Conservation (phyloP, 306 rosid genomes). For the Adenanthera pavonina region DNA sequence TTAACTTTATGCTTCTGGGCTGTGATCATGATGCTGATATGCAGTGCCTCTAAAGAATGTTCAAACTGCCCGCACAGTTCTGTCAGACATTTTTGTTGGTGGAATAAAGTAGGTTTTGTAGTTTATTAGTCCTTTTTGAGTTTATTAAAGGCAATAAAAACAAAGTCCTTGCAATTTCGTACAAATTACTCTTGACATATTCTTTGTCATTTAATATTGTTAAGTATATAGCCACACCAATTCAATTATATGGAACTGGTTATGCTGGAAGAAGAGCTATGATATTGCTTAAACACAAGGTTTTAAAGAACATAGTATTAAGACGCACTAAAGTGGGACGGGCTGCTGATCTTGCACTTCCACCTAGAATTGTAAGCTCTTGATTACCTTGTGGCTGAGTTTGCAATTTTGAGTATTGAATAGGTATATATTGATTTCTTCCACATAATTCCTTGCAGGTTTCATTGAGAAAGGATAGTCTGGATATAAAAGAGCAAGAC, state of each 20-base stretch:
- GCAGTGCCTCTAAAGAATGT: conserved; percentile 68
- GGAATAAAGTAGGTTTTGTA: conserved; percentile 83
- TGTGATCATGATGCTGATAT: conserved; percentile 37
- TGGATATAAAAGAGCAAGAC: conserved; percentile 82
- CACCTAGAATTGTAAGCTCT: conserved; percentile 87
- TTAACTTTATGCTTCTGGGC: conserved; percentile 18
- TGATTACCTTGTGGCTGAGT: conserved; percentile 29
- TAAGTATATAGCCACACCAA: conserved; percentile 74
- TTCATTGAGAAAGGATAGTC: conserved; percentile 73
- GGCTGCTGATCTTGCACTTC: conserved; percentile 95
- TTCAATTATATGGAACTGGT: conserved; percentile 51
- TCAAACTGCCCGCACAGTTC: conserved; percentile 73
- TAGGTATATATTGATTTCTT: conserved; percentile 24
- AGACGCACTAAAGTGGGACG: conserved; percentile 92
- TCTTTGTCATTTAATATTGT: conserved; percentile 38
- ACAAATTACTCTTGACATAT: conserved; percentile 23
- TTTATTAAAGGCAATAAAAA: conserved; percentile 19
- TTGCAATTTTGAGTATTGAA: conserved; percentile 10
- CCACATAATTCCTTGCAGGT: conserved; percentile 55
- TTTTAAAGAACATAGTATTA: conserved; percentile 70
- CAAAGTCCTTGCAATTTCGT: conserved; percentile 13
- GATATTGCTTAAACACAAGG: conserved; percentile 77
- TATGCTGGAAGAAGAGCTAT: conserved; percentile 64
- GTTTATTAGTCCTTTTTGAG: conserved; percentile 23
- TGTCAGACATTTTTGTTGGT: conserved; percentile 94